phyloP scores from a whole-genome alignment of 2,329 filamentous ascomycete species.

The Xylariaceae sp. region DNA sequence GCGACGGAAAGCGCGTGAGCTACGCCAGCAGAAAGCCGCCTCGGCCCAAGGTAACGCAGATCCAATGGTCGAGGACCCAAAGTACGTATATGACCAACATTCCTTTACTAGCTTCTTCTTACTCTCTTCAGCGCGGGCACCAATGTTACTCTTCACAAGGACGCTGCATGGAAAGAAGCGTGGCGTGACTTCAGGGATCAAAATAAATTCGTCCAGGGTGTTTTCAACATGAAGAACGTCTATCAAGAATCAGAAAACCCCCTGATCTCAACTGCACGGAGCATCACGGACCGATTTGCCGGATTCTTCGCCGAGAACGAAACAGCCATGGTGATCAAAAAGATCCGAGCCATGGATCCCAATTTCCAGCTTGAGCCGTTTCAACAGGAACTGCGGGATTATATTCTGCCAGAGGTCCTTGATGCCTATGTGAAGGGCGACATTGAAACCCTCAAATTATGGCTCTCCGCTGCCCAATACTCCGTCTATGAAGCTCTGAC shows the following conservation, averaged over 20 bases:
- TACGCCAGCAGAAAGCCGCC: constrained; percentile 60
- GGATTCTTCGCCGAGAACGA: constrained; percentile 99
- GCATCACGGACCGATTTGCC: constrained; percentile 86
- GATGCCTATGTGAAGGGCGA: constrained; percentile 98
- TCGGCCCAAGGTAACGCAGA: constrained; percentile 50
- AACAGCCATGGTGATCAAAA: constrained; percentile 95
- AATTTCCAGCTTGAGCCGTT: constrained; percentile 93
- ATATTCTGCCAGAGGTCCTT: constrained; percentile 93
- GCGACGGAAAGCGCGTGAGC: constrained; percentile 72
- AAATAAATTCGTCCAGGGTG: constrained; percentile 79
- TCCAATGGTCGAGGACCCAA: constrained; percentile 73
- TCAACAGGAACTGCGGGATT: constrained; percentile 91
- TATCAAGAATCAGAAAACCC: constrained; percentile 98
- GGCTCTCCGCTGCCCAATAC: constrained; percentile 94
- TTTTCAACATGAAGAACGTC: constrained; percentile 79
- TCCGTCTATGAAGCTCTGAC: constrained; percentile 95
- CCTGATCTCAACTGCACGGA: constrained; percentile 84
- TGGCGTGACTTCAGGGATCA: constrained; percentile 93
- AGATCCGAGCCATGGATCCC: constrained; percentile 93
- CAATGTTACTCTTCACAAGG: constrained; percentile 92
- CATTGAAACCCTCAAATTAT: constrained; percentile 81
- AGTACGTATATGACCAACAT: constrained; percentile 56
- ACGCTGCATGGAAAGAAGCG: constrained; percentile 96
- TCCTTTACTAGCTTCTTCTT: constrained; percentile 22
- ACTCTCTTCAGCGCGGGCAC: constrained; percentile 71